Evolutionary conservation across 495 filamentous ascomycete species (phyloP).

Genomic region (Stereocaulon alpinum): DNA sequence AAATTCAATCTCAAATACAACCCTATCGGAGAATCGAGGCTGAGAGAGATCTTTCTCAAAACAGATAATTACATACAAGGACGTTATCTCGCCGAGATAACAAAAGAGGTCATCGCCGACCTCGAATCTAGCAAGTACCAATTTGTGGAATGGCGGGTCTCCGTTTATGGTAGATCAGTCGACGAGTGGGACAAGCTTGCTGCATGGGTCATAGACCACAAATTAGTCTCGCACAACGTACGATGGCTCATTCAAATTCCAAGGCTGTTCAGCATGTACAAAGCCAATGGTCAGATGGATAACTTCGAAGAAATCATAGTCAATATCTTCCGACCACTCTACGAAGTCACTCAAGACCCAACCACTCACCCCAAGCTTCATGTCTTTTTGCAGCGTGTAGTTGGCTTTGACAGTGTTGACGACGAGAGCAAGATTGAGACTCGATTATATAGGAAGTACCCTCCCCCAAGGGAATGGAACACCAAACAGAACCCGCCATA

Average conservation of each 20-base stretch:
- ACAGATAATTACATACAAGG: constrained; percentile 97
- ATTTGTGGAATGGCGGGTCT: constrained; percentile 98
- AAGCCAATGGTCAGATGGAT: constrained; percentile 71
- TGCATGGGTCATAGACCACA: constrained; percentile 98
- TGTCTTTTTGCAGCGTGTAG: constrained; percentile 85
- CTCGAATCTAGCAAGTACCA: constrained; percentile 98
- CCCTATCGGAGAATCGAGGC: constrained; percentile 86
- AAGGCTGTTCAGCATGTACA: constrained; percentile 92
- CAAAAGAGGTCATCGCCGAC: constrained; percentile 95
- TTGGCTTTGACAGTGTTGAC: constrained; percentile 95
- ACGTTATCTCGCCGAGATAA: constrained; percentile 92
- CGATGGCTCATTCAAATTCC: constrained; percentile 96
- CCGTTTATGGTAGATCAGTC: constrained; percentile 82
- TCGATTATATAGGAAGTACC: constrained; percentile 85
- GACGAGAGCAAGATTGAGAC: constrained; percentile 96
- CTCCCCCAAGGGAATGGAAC: constrained; percentile 76
- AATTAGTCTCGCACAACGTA: constrained; percentile 92
- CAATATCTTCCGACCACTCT: constrained; percentile 89
- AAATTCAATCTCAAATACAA: constrained; percentile 99
- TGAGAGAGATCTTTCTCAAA: constrained; percentile 94
- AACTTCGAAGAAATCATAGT: constrained; percentile 83
- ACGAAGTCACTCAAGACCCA: constrained; percentile 87
- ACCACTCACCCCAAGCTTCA: constrained; percentile 83
- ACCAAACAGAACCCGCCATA: constrained; percentile 94
- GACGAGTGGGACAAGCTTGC: constrained; percentile 98